Evolutionary conservation across 2,329 filamentous ascomycete species (phyloP).

Genomic region (Alternaria gaisen): DNA sequence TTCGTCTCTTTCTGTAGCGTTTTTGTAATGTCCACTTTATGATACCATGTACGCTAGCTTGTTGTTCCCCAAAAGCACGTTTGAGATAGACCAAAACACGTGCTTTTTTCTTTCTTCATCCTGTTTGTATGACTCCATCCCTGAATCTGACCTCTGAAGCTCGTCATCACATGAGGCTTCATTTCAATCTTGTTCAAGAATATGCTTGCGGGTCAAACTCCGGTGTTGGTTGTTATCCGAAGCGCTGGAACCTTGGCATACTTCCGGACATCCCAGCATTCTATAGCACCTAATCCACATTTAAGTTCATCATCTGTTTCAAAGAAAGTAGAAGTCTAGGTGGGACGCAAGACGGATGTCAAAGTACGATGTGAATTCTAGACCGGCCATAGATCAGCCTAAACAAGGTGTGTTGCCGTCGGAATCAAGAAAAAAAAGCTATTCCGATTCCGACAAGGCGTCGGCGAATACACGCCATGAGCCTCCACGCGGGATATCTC

Average conservation of each 20-base stretch:
- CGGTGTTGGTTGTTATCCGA: neutral
- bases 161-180: neutral
- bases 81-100: neutral
- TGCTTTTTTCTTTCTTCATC: neutral
- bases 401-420: neutral
- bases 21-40: constrained; percentile 1
- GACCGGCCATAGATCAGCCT: neutral
- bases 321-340: neutral
- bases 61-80: neutral
- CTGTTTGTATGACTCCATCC: too few species aligned
- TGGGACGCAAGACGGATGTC: neutral
- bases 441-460: constrained; percentile 1
- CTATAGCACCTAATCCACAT: neutral
- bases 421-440: neutral
- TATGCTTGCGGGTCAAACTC: neutral
- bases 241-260: neutral
- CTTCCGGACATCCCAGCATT: neutral
- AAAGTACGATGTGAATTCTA: neutral
- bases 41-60: neutral
- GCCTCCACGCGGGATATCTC: neutral
- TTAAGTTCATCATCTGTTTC: neutral
- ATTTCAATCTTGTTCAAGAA: neutral
- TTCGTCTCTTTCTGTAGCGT: constrained; percentile 1
- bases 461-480: neutral
- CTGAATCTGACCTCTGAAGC: neutral